phyloP scores from a whole-genome alignment of 108 stramenopile species.

The Craspedostauros australis region DNA sequence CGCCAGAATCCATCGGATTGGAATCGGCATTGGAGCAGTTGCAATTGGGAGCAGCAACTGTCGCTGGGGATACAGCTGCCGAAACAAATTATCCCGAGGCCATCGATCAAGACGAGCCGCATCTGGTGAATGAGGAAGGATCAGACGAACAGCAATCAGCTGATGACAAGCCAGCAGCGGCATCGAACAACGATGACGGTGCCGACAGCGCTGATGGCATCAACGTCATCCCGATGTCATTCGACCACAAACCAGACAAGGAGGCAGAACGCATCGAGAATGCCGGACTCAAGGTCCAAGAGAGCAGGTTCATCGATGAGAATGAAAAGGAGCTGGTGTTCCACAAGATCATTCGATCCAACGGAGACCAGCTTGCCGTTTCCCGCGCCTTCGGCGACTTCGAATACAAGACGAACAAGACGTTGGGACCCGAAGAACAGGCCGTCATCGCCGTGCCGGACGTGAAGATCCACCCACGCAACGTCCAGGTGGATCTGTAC shows the following conservation, averaged over 20 bases:
- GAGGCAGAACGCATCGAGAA: constrained; percentile 75
- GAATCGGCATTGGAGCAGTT: too few species aligned
- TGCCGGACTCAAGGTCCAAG: constrained; percentile 58
- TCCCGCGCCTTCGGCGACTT: constrained; percentile 91
- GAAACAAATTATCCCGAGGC: not conserved
- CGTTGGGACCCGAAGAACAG: constrained; percentile 59
- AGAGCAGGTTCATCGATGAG: constrained; percentile 28
- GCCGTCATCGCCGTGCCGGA: constrained; percentile 79
- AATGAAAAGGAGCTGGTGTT: constrained; percentile 27
- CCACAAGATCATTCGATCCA: constrained; percentile 28
- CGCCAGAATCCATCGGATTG: not conserved
- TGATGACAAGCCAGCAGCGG: not conserved
- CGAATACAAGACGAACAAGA: constrained; percentile 82
- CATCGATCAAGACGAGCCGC: too few species aligned
- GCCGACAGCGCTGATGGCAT: constrained; percentile 1
- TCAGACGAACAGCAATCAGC: not conserved
- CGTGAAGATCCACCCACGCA: constrained; percentile 52
- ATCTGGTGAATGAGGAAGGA: too few species aligned
- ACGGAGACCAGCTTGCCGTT: constrained; percentile 60
- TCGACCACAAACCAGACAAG: constrained; percentile 91
- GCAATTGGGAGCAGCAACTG: too few species aligned
- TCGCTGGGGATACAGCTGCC: not conserved
- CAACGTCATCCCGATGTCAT: constrained; percentile 43
- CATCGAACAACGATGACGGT: not conserved
- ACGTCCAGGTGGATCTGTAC: constrained; percentile 42